Evolutionary conservation across 441 rosid genomes (phyloP), one percentile per base, ranked within the genome.

Genomic region (Mallotus repandus): DNA sequence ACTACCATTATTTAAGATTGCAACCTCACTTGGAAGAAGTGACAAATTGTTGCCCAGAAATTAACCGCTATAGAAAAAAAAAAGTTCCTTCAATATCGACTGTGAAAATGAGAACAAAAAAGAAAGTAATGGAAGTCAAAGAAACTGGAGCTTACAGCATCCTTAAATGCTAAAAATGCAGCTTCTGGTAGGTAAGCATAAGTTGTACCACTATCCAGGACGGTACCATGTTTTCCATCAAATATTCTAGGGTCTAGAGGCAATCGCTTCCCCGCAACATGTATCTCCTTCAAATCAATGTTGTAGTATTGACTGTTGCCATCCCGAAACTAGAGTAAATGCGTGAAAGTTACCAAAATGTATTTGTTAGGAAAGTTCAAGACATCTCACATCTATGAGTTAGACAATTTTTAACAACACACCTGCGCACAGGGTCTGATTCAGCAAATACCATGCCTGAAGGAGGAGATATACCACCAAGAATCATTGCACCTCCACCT

Each of bases 291-390:
- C 92, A 91, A 87, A 85, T 93, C 94, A 82, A 95, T 86, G 79
- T 91, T 91, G 88, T 91, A 95, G 87, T 93, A 91, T 81, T 91
- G 93, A 90, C 97, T 93, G 99, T 91, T 87, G 89, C 90, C 91
- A 92, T 86, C 92, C 92, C 91, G 87, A 89, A 88, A 89, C 96
- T 89, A 89, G 86, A 88, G 97, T 89, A 95, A 92, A 91, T 92
- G 89, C 74, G 89, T 88, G 96, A 88, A 88, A 89, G 78, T 86
- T 80, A 84, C 83, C 83, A 81, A 89, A 19, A 79, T 74, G 76
- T 84, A 85, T 78, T 80, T 74, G 84, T 85, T 76, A 85, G 86
- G 81, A 74, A 85, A 85, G 73, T 70, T 81, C 69, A 80, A 56
- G 78, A 45, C 50, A 41, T 53, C 45, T 53, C 45, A 50, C 60